phyloP scores from a whole-genome alignment of 495 filamentous ascomycete species.

The Penicillium atrosanguineum region DNA sequence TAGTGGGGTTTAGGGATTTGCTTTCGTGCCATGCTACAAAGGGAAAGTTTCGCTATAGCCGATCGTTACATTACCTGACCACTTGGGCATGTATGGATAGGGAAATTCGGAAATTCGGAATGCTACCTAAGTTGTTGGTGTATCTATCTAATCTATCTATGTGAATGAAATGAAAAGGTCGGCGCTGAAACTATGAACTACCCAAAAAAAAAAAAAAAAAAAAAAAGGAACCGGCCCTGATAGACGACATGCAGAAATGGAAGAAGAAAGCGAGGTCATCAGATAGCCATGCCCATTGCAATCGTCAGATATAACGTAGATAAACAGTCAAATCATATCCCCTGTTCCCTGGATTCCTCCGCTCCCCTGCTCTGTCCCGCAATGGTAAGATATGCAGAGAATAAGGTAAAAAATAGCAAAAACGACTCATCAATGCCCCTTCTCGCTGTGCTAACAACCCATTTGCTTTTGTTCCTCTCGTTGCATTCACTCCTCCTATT shows the following conservation, averaged over 20 bases:
- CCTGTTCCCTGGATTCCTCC: background rate
- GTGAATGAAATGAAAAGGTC: constrained; percentile 6
- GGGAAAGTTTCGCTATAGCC: too few species aligned
- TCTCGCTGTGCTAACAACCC: constrained; percentile 18
- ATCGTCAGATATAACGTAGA: constrained; percentile 12
- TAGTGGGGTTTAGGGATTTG: too few species aligned
- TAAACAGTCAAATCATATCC: constrained; percentile 8
- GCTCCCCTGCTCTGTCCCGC: background rate
- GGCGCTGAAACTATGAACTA: constrained; percentile 8
- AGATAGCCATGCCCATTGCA: constrained; percentile 4
- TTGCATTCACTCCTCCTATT: constrained; percentile 15
- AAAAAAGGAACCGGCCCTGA: constrained; percentile 5
- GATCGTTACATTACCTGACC: too few species aligned
- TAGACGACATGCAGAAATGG: constrained; percentile 11
- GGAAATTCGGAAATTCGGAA: background rate
- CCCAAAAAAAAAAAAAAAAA: background rate
- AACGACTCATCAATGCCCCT: constrained; percentile 11
- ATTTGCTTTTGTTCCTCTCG: constrained; percentile 2
- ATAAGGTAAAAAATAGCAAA: constrained; percentile 7
- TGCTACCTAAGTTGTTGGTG: constrained; percentile 10
- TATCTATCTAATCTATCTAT: constrained; percentile 33
- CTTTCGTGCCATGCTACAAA: too few species aligned
- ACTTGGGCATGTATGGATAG: too few species aligned
- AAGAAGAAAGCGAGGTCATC: background rate
- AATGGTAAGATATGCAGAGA: constrained; percentile 7